Evolutionary conservation across 768 basidiomycete genomes (phyloP), one percentile per base, ranked within the genome.

Genomic region (Peribolospora baueri): DNA sequence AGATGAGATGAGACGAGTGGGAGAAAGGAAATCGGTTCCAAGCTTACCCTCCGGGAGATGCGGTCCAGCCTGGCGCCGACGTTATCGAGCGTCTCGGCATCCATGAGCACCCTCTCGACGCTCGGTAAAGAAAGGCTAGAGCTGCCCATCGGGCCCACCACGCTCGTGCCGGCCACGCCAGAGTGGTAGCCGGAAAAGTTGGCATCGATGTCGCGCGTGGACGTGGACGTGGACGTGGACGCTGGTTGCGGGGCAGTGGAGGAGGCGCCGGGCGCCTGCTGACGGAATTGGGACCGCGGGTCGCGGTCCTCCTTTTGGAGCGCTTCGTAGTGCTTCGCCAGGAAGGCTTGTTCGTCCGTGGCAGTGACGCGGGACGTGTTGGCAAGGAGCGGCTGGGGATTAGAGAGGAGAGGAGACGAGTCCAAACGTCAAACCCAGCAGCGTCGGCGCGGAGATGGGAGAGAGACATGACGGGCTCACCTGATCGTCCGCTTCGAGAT

Each of bases 141-240:
- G 65, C 80, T 82, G 54, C 82, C 83, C 68, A 98, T 76, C 0
- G 91, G 91, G 1, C 91, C 91, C 8, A 98, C 91, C 50, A 93
- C 78, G 38, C 90, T 86, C 0, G 63, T 61, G 5, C 60, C 45
- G 25, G 48, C 48, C 36, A 37, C 53, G 13, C 7, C 5, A 36
- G 40, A 5, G 11, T 4, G 52, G 37, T 7, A 7, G 13, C 41
- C 14, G 39, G 13, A 11, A 10, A 11, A 11, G 36, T 52, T 10
- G 14, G 42, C 14, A 45, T 7, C 37, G 40, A 13, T 52, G 37
- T 9, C 8, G 52, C 52, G 42, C 9, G 9, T 13, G 11, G 52
- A 53, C 2, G 52, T 46, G 13, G 43, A 25, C 3, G 56, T 50
- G 14, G 53, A 40, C 25, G 57, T 10, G 7, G 59, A 47, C 9